Base-by-base conservation (phyloP, 208 protist species). In the Leishmania braziliensis region DNA sequence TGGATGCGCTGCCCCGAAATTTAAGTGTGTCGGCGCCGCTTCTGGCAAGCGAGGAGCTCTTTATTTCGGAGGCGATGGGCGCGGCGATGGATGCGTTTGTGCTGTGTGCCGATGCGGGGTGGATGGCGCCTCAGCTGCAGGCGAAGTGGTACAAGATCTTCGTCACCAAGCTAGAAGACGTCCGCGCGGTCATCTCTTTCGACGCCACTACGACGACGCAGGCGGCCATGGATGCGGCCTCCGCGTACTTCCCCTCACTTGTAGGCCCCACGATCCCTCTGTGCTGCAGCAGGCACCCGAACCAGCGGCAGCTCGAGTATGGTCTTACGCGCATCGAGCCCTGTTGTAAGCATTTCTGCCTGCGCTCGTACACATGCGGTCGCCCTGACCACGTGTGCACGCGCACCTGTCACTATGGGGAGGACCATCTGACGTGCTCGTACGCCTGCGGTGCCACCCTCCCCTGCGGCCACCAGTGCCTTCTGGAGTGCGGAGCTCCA, bases 391-490 rank as follows among this genome's bases (percentile, higher is more conserved):
- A 97, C 84, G 56, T 95, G 16, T 97, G 94, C 81, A 79, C 77
- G 50, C 86, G 84, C 0, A 76, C 56, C 58, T 97, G 94, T 82
- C 94, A 97, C 84, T 87, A 89, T 0, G 78, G 75, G 2, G 81
- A 86, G n/a, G 66, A 62, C 39, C 91, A 96, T 76, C 26, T 54
- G 54, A 63, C 63, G 39, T 98, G 95, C 78, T 83, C 88, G 3
- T 96, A 92, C 75, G 85, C 85, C 53, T 98, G 95, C 71, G 76
- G 84, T 39, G 79, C 72, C 26, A 60, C 65, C 18, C 86, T 98
- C 82, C 72, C 88, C 29, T 98, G 95, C 71, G 93, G 92, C 0
- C 95, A 98, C 86, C 80, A 83, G 58, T 98, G 95, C 78, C 75
- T 96, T 33, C 74, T 89, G 63, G 70, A 74, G 60, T 98, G 95